Conservation (phyloP, 768 basidiomycete species). For the Asterophora parasitica region DNA sequence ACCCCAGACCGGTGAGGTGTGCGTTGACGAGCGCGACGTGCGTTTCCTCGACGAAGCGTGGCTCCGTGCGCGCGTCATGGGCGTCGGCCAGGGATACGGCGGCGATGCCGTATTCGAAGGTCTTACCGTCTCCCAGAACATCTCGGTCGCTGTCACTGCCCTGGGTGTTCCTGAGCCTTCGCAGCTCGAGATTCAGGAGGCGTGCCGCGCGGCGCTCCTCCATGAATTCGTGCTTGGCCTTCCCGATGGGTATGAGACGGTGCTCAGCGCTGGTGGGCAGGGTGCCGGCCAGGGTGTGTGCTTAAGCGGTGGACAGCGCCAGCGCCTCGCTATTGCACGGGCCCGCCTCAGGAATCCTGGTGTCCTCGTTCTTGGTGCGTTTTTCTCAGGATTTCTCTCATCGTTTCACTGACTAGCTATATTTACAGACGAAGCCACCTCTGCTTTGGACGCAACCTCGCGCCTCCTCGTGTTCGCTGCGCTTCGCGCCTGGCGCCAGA, state of each 20-base stretch:
- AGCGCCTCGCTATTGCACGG: slow-evolving; percentile 85
- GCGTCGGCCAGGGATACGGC: slow-evolving; percentile 62
- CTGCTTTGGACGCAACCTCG: slow-evolving; percentile 81
- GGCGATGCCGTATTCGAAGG: slow-evolving; percentile 75
- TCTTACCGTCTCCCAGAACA: slow-evolving; percentile 77
- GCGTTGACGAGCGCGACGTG: slow-evolving; percentile 81
- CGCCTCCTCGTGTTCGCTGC: slow-evolving; percentile 81
- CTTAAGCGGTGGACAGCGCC: slow-evolving; percentile 89
- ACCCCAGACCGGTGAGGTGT: slow-evolving; percentile 58
- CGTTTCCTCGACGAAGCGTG: slow-evolving; percentile 67
- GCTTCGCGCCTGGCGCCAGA: slow-evolving; percentile 58
- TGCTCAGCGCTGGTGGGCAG: slow-evolving; percentile 56
- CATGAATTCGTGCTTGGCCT: slow-evolving; percentile 83
- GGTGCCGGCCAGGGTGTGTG: slow-evolving; percentile 39
- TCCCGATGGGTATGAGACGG: slow-evolving; percentile 86
- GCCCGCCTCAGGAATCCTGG: slow-evolving; percentile 82
- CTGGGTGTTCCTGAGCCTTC: slow-evolving; percentile 50
- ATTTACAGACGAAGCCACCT: slow-evolving; percentile 68
- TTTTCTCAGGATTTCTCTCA: background rate
- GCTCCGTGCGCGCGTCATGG: slow-evolving; percentile 64
- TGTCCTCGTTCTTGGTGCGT: slow-evolving; percentile 85
- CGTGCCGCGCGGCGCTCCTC: slow-evolving; percentile 79
- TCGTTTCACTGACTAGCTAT: background rate
- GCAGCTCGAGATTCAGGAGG: slow-evolving; percentile 68
- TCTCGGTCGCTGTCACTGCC: slow-evolving; percentile 56